Conservation (phyloP, 2,329 filamentous ascomycete genomes). For the Cadophora malorum region DNA sequence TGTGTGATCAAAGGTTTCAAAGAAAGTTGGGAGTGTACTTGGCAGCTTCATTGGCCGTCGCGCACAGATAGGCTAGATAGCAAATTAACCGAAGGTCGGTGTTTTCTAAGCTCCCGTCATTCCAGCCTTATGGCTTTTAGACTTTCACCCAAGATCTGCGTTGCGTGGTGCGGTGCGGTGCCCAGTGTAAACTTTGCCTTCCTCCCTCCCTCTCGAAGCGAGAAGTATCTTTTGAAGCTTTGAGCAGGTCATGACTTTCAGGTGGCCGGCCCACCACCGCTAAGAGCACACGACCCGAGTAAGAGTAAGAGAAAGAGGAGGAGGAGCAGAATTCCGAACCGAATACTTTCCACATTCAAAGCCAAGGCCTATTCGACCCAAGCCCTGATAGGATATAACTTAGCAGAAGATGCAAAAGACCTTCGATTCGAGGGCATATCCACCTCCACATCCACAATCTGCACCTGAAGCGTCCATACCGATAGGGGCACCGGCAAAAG, state of each 20-base stretch:
- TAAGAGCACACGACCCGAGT: background rate
- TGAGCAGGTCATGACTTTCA: too few relatives aligned
- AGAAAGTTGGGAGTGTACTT: background rate
- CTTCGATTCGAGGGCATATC: background rate
- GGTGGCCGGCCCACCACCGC: too few relatives aligned
- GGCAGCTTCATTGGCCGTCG: background rate
- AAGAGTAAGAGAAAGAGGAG: background rate
- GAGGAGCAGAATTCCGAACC: background rate
- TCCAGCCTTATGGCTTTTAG: slow-evolving; percentile 12
- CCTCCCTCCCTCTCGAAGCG: background rate
- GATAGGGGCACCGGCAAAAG: slow-evolving; percentile 14
- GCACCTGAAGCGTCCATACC: background rate
- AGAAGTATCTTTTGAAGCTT: background rate
- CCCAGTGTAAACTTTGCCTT: background rate
- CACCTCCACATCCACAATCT: background rate
- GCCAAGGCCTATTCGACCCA: background rate
- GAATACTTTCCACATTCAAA: background rate
- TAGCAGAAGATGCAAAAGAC: background rate
- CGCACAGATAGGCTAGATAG: slow-evolving; percentile 12
- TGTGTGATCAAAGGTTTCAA: background rate
- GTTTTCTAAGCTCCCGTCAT: slow-evolving; percentile 7
- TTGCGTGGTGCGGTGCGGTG: background rate
- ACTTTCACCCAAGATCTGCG: slow-evolving; percentile 1
- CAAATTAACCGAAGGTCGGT: background rate
- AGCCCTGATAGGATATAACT: background rate